Evolutionary conservation across 2,329 filamentous ascomycete species (phyloP).

Genomic region (Sphaerostilbella broomeana): DNA sequence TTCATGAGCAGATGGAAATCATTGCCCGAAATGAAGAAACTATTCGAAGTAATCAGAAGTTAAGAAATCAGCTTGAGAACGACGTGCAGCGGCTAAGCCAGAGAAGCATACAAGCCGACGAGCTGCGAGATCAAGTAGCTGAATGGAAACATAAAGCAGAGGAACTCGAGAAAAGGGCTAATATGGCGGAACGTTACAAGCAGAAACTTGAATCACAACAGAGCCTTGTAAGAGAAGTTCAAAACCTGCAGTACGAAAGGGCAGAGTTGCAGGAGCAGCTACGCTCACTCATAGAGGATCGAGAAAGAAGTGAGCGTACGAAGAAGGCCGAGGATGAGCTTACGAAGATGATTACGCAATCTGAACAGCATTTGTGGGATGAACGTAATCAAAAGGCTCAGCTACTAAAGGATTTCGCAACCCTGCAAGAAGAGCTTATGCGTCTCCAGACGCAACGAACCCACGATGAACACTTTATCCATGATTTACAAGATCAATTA

Average conservation of each 20-base stretch:
- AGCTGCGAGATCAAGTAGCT: conserved; percentile 52
- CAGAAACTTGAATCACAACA: conserved; percentile 55
- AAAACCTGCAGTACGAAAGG: conserved; percentile 48
- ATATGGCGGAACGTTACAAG: conserved; percentile 55
- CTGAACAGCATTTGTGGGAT: conserved; percentile 36
- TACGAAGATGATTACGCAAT: conserved; percentile 36
- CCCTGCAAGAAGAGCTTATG: conserved; percentile 41
- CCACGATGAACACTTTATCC: conserved; percentile 48
- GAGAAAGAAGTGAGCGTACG: conserved; percentile 27
- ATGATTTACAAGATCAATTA: conserved; percentile 54
- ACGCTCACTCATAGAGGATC: conserved; percentile 29
- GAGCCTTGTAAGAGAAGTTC: conserved; percentile 48
- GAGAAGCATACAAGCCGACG: conserved; percentile 42
- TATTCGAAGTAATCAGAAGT: conserved; percentile 30
- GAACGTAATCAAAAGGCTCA: conserved; percentile 40
- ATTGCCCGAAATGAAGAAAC: conserved; percentile 60
- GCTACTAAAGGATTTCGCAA: conserved; percentile 39
- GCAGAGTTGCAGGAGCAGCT: conserved; percentile 46
- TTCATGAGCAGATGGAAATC: conserved; percentile 62
- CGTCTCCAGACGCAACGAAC: conserved; percentile 41
- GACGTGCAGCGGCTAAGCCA: conserved; percentile 43
- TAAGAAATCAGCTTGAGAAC: conserved; percentile 49
- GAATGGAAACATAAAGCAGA: conserved; percentile 54
- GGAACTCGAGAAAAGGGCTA: conserved; percentile 55
- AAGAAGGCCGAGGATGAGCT: conserved; percentile 34